Percentiles rank a stretch among this genome's conserved stretches.
Evolutionary conservation across 306 rosid genomes (phyloP).

Genomic region (Cucumis cinereus): DNA sequence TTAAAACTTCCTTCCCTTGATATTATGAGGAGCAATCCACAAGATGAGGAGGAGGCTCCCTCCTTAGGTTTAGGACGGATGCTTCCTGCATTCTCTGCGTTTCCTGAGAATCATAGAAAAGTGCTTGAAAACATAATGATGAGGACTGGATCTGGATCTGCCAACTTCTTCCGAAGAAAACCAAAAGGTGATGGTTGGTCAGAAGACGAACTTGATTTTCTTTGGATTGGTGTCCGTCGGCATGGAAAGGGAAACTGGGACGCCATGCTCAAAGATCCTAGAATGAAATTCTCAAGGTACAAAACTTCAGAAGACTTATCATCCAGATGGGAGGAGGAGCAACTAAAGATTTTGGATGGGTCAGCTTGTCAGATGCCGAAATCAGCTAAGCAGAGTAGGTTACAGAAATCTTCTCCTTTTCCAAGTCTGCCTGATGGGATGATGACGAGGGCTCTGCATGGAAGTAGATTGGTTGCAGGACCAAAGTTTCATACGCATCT

Average conservation of each 20-base stretch:
- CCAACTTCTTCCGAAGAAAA: constrained; percentile 41
- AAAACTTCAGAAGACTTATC: constrained; percentile 68
- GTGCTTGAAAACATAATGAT: constrained; percentile 98
- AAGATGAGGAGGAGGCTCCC: constrained; percentile 54
- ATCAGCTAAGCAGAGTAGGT: constrained; percentile 42
- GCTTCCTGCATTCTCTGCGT: constrained; percentile 46
- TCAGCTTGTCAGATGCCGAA: constrained; percentile 44
- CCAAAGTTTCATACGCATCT: constrained; percentile 75
- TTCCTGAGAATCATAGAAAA: constrained; percentile 90
- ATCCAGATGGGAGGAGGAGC: constrained; percentile 93
- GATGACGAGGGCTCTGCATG: constrained; percentile 96
- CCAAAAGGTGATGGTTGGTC: constrained; percentile 74
- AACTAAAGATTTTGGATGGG: constrained; percentile 68
- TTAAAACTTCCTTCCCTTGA: constrained; percentile 71
- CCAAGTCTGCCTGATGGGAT: constrained; percentile 86
- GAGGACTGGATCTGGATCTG: constrained; percentile 74
- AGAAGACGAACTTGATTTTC: constrained; percentile 95
- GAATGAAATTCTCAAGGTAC: constrained; percentile 65
- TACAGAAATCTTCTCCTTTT: constrained; percentile 50
- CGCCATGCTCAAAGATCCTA: constrained; percentile 74
- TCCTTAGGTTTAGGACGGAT: constrained; percentile 72
- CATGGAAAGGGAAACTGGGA: constrained; percentile 98
- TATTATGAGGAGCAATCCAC: constrained; percentile 53
- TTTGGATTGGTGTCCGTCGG: constrained; percentile 98
- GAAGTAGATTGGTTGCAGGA: constrained; percentile 63